These are phyloP conservation scores for Camelina laxa DNA, from an alignment of 345 rosid genomes.

Conservation along the genomic window DNA sequence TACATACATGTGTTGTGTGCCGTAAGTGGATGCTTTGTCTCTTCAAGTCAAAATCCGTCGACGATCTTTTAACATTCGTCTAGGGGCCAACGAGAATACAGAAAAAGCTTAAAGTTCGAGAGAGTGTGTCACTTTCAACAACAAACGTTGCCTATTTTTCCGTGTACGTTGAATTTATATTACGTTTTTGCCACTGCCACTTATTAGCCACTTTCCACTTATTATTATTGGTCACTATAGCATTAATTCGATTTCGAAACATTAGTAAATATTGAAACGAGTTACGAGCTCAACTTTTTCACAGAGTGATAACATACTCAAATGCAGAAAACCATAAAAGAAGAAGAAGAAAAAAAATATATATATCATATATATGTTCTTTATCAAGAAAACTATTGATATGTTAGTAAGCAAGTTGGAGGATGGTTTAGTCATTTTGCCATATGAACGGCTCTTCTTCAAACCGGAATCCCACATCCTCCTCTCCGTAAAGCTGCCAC, in stretches of 20 bases:
- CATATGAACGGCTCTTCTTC: conserved; percentile 71
- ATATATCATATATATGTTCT: background rate
- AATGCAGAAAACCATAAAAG: background rate
- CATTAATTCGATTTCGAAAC: background rate
- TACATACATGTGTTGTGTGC: conserved; percentile 16
- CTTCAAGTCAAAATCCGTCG: conserved; percentile 29
- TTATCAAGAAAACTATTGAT: background rate
- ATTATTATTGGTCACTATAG: background rate
- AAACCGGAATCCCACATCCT: conserved; percentile 56
- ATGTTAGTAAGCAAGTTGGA: conserved; percentile 25
- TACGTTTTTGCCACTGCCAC: conserved; percentile 12
- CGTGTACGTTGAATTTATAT: conserved; percentile 1
- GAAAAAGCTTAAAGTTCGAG: background rate
- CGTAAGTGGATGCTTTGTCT: conserved; percentile 15
- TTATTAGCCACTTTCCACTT: background rate
- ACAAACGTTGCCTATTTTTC: conserved; percentile 10
- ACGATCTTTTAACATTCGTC: conserved; percentile 13
- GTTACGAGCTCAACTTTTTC: background rate
- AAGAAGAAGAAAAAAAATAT: too few species aligned
- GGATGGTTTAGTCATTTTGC: conserved; percentile 31
- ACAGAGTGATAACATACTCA: background rate
- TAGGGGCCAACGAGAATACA: conserved; percentile 20
- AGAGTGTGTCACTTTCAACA: conserved; percentile 28
- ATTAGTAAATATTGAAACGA: background rate
- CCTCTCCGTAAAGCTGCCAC: conserved; percentile 69